Evolutionary conservation across 106 monocot species (phyloP).

Genomic region (Acorus gramineus): DNA sequence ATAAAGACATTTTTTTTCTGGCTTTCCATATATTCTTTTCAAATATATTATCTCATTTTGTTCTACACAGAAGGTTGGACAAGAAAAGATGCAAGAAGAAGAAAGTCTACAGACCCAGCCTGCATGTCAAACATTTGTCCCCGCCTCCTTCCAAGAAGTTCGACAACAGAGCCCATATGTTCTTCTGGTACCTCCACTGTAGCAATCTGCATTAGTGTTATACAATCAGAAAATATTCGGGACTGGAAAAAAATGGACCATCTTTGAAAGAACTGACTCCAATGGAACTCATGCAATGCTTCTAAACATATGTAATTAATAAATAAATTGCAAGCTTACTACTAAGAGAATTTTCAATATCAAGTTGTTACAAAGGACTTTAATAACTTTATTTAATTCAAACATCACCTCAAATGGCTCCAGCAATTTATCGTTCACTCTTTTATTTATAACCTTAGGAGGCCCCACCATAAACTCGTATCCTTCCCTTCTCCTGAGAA

Average conservation of each 20-base stretch:
- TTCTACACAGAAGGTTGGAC: too few relatives aligned
- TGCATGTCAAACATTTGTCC: slow-evolving; percentile 98
- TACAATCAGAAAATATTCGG: too few relatives aligned
- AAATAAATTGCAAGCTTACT: too few relatives aligned
- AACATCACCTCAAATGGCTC: slow-evolving; percentile 88
- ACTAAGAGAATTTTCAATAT: too few relatives aligned
- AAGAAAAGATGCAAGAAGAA: background rate
- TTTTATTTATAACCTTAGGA: slow-evolving; percentile 95
- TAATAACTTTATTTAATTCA: background rate
- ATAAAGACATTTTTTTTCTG: too few relatives aligned
- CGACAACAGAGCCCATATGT: slow-evolving; percentile 88
- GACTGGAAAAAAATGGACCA: too few relatives aligned
- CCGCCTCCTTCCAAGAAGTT: slow-evolving; percentile 91
- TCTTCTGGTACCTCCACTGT: slow-evolving; percentile 83
- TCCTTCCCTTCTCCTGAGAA: slow-evolving; percentile 89
- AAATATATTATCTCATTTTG: too few relatives aligned
- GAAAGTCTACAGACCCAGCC: slow-evolving; percentile 41
- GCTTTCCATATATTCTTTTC: too few relatives aligned
- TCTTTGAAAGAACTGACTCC: too few relatives aligned
- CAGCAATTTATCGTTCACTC: slow-evolving; percentile 50
- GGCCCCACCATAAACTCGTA: slow-evolving; percentile 99
- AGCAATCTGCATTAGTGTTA: slow-evolving; percentile 53
- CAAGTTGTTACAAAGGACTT: too few relatives aligned
- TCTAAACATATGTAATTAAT: too few relatives aligned
- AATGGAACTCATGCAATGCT: too few relatives aligned